Evolutionary conservation across 176 grass and related monocot genomes (phyloP), one percentile per base, ranked within the genome.

Genomic region (Puccinellia tenuiflora): DNA sequence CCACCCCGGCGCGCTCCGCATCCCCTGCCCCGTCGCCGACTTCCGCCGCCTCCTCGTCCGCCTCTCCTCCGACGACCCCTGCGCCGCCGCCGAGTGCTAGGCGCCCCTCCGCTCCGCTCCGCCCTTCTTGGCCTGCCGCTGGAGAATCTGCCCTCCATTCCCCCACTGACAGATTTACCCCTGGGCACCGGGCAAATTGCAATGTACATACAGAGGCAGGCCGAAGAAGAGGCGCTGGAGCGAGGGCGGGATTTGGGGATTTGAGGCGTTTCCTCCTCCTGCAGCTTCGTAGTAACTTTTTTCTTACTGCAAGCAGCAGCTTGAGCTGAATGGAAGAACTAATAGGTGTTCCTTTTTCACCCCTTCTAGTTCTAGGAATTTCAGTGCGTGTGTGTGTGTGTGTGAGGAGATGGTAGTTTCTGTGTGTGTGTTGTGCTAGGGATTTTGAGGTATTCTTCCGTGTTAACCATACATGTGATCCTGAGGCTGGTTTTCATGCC

Each of bases 1-100:
- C 26, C 92, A 94, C 74, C 77, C 85, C 9, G 95, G 95, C 60
- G 95, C 88, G 46, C 91, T 98, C 72, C 92, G 95, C 72, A 95
- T 98, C 87, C 95, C 95, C 29, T 98, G 95, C 85, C 64, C 92
- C 13, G 90, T 91, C 68, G 80, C 75, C 31, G 83, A 88, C 37
- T 98, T 98, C 88, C 92, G 88, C 10, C 43, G 33, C 48, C 48
- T 87, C 84, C 80, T 94, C 72, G 55, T 77, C 78, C 20, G 78
- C 55, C 72, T 91, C 78, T 76, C 38, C 38, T 59, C 82, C 78
- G 17, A 42, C 70, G 52, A 29, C 66, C 13, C 6, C 51, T 4
- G 2, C 74, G 45, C 46, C 70, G 45, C 46, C 59, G 47, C 71
- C 79, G 26, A 16, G 2, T 77, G 28, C 79, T 78, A 83, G 38